Base-by-base conservation (phyloP, 352 stramenopile genomes). In the Phytophthora ramorum region DNA sequence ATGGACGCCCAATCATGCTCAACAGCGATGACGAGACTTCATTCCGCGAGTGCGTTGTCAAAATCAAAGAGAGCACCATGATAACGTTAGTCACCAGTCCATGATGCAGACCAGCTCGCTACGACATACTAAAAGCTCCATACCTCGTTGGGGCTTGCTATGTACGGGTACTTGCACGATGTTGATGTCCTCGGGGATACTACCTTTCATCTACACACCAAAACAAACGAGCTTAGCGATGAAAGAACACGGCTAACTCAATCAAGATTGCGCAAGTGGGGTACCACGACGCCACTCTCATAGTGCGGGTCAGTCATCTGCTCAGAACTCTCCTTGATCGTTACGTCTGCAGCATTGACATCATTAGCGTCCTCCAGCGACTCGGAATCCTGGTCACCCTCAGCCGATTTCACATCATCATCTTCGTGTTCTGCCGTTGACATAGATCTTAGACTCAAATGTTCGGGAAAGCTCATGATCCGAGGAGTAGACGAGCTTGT, bases 401-500 rank as follows among this genome's bases (percentile, higher is more conserved):
- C 54, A 8, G 37, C 64, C 24, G 62, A 45, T 14, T 75, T 50
- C 7, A 61, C 34, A 34, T 58, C 57, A 20, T 70, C 26, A 16
- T 70, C 59, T 43, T 67, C 35, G 16, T 75, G 55, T 19, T 73
- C 48, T 34, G 45, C 64, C 41, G 58, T 53, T 26, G 60, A 71
- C 4, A 37, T 47, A 20, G 57, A 62, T 49, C 59, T 52, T 8
- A 91, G 35, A 59, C 83, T 92, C 37, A 92, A 59, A 49, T 91
- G 81, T n/a, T 93, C 81, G 1, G 83, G 85, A 48, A 85, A 92
- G 44, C 81, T 90, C 55, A 78, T 79, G 47, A 83, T 47, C 28
- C 68, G 52, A 80, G 80, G 16, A 84, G 41, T 51, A 7, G 68
- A 86, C 12, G 79, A 85, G 6, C 71, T 77, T 7, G 77, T 62